A percentile compares a stretch with the other conserved stretches of the same genome.
phyloP scores from a whole-genome alignment of 345 rosid species.

The Arabis alpina region DNA sequence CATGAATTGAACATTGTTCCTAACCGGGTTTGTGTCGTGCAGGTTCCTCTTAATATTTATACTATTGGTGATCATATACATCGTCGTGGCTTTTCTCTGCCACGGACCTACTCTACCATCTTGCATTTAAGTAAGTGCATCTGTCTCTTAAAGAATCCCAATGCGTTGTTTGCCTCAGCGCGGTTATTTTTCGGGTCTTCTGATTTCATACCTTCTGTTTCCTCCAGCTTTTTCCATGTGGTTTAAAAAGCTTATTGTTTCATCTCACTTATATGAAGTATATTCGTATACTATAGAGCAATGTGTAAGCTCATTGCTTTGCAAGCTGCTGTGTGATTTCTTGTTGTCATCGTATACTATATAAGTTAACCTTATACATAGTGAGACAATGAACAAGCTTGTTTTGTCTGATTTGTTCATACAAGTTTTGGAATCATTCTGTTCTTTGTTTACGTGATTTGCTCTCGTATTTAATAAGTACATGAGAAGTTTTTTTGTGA shows the following conservation, averaged over 20 bases:
- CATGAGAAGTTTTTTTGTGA: no score
- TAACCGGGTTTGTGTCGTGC: slow-evolving; percentile 40
- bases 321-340: slow-evolving; percentile 31
- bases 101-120: slow-evolving; percentile 82
- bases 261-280: slow-evolving; percentile 20
- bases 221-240: slow-evolving; percentile 29
- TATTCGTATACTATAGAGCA: slow-evolving; percentile 32
- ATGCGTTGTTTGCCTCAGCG: background rate
- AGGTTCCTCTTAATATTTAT: slow-evolving; percentile 70
- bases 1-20: background rate
- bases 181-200: background rate
- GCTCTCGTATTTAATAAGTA: background rate
- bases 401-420: slow-evolving; percentile 28
- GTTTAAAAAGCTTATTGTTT: slow-evolving; percentile 21
- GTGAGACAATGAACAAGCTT: slow-evolving; percentile 30
- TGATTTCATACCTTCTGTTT: slow-evolving; percentile 28
- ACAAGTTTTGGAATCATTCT: slow-evolving; percentile 23
- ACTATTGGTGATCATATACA: slow-evolving; percentile 69
- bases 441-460: slow-evolving; percentile 12
- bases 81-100: slow-evolving; percentile 77
- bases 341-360: slow-evolving; percentile 30
- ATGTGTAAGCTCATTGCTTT: slow-evolving; percentile 39
- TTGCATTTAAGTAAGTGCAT: slow-evolving; percentile 57
- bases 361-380: background rate
- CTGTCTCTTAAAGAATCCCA: slow-evolving; percentile 8